Evolutionary conservation across 2,329 filamentous ascomycete species (phyloP), one percentile per base, ranked within the genome.

Genomic region (Neofusicoccum ribis): DNA sequence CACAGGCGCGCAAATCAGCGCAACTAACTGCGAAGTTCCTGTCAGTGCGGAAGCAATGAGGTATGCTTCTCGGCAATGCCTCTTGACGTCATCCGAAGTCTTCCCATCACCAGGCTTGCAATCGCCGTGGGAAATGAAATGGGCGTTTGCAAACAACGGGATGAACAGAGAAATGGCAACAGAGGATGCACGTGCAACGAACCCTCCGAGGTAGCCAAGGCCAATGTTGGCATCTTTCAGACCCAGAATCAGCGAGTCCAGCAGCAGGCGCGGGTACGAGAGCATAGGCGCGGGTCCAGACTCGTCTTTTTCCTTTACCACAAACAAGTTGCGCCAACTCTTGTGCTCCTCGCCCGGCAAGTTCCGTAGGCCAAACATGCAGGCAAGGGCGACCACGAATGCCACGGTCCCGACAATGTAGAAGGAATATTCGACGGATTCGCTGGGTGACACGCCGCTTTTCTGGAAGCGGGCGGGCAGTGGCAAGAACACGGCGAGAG

Each of bases 111-210:
- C 79, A 36, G 87, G 84, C 9, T 66, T 44, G 79, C 95, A 98
- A 69, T 91, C 89, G 2, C 92, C 93, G 62, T 90, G 89, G 56
- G 83, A 82, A 68, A 94, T 91, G 77, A 94, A 98, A 77, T 92
- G 97, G 27, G 92, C 89, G 75, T 98, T 98, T 71, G 97, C 88
- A 74, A 91, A 96, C 1, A 99, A 85, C 0, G 95, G 95, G 63
- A 99, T 91, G 79, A 98, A 99, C 5, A 98, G 86, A 0, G 92
- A 96, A 69, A 99, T 96, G 61, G 91, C 94, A 5, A 99, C 95
- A 0, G 93, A 97, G 0, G 93, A 97, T 7, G 95, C 93, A 64
- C 95, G 88, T 9, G 93, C 94, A 2, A 99, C 94, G 72, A 77
- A 97, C 1, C 95, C 95, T 68, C 94, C 95, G 0, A 98, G 81